Conservation (phyloP, 2,329 filamentous ascomycete genomes). For the Magnaporthiopsis rhizophila region DNA sequence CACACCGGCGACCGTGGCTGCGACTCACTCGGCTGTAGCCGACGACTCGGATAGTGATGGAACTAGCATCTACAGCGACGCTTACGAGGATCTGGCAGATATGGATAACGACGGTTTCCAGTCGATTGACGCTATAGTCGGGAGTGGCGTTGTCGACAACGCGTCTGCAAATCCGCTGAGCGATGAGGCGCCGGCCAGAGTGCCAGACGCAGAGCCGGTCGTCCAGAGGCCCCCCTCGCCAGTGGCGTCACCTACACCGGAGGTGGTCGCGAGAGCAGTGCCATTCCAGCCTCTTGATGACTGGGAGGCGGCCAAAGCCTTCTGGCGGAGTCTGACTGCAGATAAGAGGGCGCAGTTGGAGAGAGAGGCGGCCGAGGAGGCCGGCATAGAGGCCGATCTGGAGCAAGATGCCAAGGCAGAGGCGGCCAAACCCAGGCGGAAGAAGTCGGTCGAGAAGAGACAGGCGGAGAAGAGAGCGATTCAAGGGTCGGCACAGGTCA, state of each 20-base stretch:
- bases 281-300: slow-evolving; percentile 29
- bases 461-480: slow-evolving; percentile 29
- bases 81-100: slow-evolving; percentile 64
- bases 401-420: slow-evolving; percentile 26
- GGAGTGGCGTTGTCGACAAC: slow-evolving; percentile 39
- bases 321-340: slow-evolving; percentile 59
- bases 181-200: too few species aligned
- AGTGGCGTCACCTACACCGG: neutral
- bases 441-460: slow-evolving; percentile 33
- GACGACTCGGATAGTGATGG: slow-evolving; percentile 25
- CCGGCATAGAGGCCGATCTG: slow-evolving; percentile 37
- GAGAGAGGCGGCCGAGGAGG: slow-evolving; percentile 46
- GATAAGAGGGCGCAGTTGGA: slow-evolving; percentile 57
- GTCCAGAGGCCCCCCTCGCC: neutral
- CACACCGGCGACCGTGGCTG: slow-evolving; percentile 15
- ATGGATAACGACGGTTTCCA: slow-evolving; percentile 58
- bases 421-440: slow-evolving; percentile 28
- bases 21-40: slow-evolving; percentile 15
- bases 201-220: neutral
- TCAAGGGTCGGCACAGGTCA: slow-evolving; percentile 23
- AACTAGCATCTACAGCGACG: slow-evolving; percentile 64
- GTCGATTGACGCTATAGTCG: slow-evolving; percentile 65
- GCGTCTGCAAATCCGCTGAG: neutral
- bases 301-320: slow-evolving; percentile 62
- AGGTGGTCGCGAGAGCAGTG: neutral